These are phyloP conservation scores for Penicillium palitans DNA, from an alignment of 2,329 filamentous ascomycete species.

Conservation along the genomic window DNA sequence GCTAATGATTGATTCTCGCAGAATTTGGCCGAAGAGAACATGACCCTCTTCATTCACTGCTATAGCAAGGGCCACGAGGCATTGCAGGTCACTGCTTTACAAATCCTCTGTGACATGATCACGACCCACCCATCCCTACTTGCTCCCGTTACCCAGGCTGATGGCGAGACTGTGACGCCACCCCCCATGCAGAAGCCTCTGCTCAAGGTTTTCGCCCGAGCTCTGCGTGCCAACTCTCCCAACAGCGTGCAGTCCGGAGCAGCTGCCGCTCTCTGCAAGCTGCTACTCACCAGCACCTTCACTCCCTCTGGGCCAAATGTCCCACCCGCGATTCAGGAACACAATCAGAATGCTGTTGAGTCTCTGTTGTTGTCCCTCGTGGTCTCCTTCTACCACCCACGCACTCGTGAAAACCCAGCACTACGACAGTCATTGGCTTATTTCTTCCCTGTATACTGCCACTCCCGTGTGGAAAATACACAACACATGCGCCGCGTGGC, in stretches of 20 bases:
- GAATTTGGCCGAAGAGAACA: slow-evolving; percentile 86
- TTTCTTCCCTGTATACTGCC: slow-evolving; percentile 93
- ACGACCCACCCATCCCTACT: slow-evolving; percentile 84
- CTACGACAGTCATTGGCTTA: slow-evolving; percentile 87
- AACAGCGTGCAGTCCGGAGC: slow-evolving; percentile 78
- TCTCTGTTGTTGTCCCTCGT: slow-evolving; percentile 79
- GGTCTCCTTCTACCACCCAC: slow-evolving; percentile 84
- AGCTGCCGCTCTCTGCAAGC: slow-evolving; percentile 78
- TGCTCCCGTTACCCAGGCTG: slow-evolving; percentile 50
- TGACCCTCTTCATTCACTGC: slow-evolving; percentile 92
- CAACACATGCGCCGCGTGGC: slow-evolving; percentile 74
- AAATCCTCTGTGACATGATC: slow-evolving; percentile 90
- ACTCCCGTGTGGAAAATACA: slow-evolving; percentile 79
- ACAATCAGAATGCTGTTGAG: slow-evolving; percentile 62
- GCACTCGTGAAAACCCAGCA: slow-evolving; percentile 74
- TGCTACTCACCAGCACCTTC: slow-evolving; percentile 78
- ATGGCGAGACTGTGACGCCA: slow-evolving; percentile 52
- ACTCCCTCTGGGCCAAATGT: slow-evolving; percentile 54
- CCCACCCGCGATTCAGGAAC: slow-evolving; percentile 43
- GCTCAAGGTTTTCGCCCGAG: slow-evolving; percentile 81
- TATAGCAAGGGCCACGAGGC: slow-evolving; percentile 89
- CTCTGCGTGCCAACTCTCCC: slow-evolving; percentile 69
- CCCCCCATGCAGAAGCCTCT: slow-evolving; percentile 60
- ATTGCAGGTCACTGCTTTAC: slow-evolving; percentile 83
- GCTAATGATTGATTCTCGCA: slow-evolving; percentile 31